phyloP scores from a whole-genome alignment of 2,329 filamentous ascomycete genomes.

The Colletotrichum sojae region DNA sequence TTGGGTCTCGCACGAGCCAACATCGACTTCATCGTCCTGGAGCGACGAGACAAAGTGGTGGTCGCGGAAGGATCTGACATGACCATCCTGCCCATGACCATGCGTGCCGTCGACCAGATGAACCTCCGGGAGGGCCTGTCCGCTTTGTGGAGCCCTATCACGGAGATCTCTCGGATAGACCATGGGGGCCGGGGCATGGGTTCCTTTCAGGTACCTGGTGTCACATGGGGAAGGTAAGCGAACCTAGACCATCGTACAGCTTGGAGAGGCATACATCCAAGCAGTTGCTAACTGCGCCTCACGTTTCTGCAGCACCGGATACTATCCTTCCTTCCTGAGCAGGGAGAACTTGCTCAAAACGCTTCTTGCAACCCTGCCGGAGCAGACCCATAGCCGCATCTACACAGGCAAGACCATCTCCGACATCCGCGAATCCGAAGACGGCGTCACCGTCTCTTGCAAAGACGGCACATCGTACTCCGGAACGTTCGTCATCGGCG shows the following conservation, averaged over 20 bases:
- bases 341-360: constrained; percentile 50
- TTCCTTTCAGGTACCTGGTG: background rate
- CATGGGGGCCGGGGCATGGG: background rate
- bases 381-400: constrained; percentile 45
- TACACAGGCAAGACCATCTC: constrained; percentile 45
- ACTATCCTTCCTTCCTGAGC: constrained; percentile 47
- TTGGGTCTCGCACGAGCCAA: constrained; percentile 45
- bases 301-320: constrained; percentile 43
- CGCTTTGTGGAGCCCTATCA: background rate
- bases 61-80: constrained; percentile 50
- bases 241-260: background rate
- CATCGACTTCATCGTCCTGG: constrained; percentile 24
- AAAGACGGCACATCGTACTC: constrained; percentile 51
- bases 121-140: constrained; percentile 43
- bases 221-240: background rate
- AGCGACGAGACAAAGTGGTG: constrained; percentile 44
- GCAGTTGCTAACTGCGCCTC: background rate
- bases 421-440: constrained; percentile 40
- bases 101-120: constrained; percentile 52
- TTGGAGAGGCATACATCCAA: background rate
- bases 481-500: constrained; percentile 57
- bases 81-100: constrained; percentile 47
- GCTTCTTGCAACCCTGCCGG: constrained; percentile 48
- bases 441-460: constrained; percentile 49
- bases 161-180: background rate